phyloP scores from a whole-genome alignment of 208 protist genomes.

The Crithidia fasciculata region DNA sequence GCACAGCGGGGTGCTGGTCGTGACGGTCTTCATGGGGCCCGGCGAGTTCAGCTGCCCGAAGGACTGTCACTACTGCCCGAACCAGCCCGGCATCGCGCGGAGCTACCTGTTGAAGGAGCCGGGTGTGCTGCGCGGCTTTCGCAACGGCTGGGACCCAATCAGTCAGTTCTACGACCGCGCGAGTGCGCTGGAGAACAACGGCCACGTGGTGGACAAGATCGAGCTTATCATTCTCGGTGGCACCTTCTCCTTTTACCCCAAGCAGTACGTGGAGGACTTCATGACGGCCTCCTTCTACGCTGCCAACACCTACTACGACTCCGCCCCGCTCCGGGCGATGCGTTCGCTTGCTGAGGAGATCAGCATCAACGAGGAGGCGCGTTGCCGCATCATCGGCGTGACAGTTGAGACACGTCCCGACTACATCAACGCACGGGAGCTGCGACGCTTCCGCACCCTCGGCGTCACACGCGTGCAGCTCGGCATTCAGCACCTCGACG shows the following conservation, averaged over 20 bases:
- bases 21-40: slow-evolving; percentile 94
- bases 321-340: slow-evolving; percentile 63
- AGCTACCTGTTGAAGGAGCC: slow-evolving; percentile 94
- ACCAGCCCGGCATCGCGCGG: slow-evolving; percentile 89
- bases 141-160: slow-evolving; percentile 91
- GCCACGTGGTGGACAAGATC: slow-evolving; percentile 96
- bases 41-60: slow-evolving; percentile 92
- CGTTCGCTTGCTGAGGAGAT: slow-evolving; percentile 80
- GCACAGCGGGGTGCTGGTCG: slow-evolving; percentile 92
- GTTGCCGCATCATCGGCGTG: slow-evolving; percentile 98
- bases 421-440: slow-evolving; percentile 94
- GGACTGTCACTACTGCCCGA: slow-evolving; percentile 95
- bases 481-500: slow-evolving; percentile 99
- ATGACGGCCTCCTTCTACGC: slow-evolving; percentile 91
- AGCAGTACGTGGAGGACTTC: slow-evolving; percentile 94
- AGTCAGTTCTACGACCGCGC: slow-evolving; percentile 92
- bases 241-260: slow-evolving; percentile 98
- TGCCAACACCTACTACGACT: slow-evolving; percentile 91
- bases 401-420: slow-evolving; percentile 99
- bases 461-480: slow-evolving; percentile 99
- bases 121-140: slow-evolving; percentile 89
- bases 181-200: slow-evolving; percentile 91
- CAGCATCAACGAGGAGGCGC: slow-evolving; percentile 91
- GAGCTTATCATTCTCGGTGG: slow-evolving; percentile 99
- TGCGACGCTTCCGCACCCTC: slow-evolving; percentile 87